Evolutionary conservation across 2,329 filamentous ascomycete species (phyloP).

Genomic region (Biscogniauxia sp.): DNA sequence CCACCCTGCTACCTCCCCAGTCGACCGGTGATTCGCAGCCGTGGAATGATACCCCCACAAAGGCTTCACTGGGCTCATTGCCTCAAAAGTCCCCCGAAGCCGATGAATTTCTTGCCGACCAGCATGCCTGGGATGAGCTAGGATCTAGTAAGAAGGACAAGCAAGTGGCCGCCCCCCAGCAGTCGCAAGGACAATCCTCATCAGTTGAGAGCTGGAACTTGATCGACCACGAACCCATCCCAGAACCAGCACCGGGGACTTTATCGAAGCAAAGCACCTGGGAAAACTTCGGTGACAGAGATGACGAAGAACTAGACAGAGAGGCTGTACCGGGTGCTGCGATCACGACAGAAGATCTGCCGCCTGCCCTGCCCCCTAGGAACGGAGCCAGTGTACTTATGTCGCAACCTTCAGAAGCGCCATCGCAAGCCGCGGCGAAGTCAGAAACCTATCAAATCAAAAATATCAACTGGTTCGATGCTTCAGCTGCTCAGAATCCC

Average conservation of each 20-base stretch:
- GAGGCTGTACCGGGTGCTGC: background rate
- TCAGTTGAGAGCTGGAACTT: conserved; percentile 49
- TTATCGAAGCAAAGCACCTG: conserved; percentile 38
- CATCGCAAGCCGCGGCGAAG: conserved; percentile 38
- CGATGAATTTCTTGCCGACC: conserved; percentile 39
- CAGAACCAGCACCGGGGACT: conserved; percentile 28
- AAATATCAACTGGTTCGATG: conserved; percentile 81
- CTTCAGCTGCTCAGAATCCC: conserved; percentile 55
- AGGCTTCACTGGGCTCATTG: conserved; percentile 22
- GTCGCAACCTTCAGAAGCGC: conserved; percentile 39
- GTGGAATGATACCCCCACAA: conserved; percentile 39
- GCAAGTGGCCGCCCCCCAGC: conserved; percentile 25
- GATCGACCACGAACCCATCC: conserved; percentile 41
- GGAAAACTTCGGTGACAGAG: conserved; percentile 33
- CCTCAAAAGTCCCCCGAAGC: conserved; percentile 25
- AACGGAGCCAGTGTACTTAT: conserved; percentile 22
- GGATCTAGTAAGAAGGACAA: conserved; percentile 42
- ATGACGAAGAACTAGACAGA: conserved; percentile 17
- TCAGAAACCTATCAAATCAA: conserved; percentile 90
- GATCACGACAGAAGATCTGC: conserved; percentile 16
- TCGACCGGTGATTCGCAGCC: conserved; percentile 39
- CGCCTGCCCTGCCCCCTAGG: conserved; percentile 41
- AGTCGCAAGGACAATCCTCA: conserved; percentile 20
- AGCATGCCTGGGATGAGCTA: conserved; percentile 51
- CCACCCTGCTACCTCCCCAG: conserved; percentile 36